phyloP scores from a whole-genome alignment of 805 yeast genomes.

The Priceomyces carsonii region DNA sequence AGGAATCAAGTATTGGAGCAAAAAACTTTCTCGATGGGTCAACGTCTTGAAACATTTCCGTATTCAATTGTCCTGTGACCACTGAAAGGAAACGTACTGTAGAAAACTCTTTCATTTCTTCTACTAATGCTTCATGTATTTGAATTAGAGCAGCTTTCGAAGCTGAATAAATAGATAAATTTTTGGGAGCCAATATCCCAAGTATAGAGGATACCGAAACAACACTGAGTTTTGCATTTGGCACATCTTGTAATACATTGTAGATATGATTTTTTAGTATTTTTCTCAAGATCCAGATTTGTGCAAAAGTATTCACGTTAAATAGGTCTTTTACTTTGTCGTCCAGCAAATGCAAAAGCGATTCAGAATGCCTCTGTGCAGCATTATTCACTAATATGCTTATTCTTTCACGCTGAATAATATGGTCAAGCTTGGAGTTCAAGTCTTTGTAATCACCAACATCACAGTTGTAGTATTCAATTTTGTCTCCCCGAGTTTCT shows the following conservation, averaged over 20 bases:
- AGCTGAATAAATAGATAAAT: conserved; percentile 49
- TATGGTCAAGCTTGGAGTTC: conserved; percentile 2
- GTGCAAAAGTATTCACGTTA: conserved; percentile 34
- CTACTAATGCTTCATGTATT: conserved; percentile 45
- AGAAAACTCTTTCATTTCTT: conserved; percentile 31
- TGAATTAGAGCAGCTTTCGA: conserved; percentile 48
- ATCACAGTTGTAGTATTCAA: conserved; percentile 26
- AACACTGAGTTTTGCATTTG: conserved; percentile 26
- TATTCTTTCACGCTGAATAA: conserved; percentile 11
- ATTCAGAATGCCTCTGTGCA: conserved; percentile 42
- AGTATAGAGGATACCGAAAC: conserved; percentile 49
- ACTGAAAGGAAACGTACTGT: conserved; percentile 37
- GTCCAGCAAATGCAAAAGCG: conserved; percentile 23
- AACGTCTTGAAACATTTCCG: conserved; percentile 51
- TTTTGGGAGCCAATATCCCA: conserved; percentile 50
- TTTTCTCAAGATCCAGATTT: conserved; percentile 21
- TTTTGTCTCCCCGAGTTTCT: conserved; percentile 11
- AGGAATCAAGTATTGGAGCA: conserved; percentile 48
- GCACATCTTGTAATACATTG: conserved; percentile 6
- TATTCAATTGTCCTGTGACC: conserved; percentile 52
- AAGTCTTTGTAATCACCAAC: conserved; percentile 17
- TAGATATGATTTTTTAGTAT: conserved; percentile 22
- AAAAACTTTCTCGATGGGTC: conserved; percentile 40
- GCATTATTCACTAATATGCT: conserved; percentile 48
- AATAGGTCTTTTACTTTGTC: conserved; percentile 24